Percentiles rank a stretch among this genome's conserved stretches.
Conservation (phyloP, 768 basidiomycete genomes). For the Baorangia bicolor region DNA sequence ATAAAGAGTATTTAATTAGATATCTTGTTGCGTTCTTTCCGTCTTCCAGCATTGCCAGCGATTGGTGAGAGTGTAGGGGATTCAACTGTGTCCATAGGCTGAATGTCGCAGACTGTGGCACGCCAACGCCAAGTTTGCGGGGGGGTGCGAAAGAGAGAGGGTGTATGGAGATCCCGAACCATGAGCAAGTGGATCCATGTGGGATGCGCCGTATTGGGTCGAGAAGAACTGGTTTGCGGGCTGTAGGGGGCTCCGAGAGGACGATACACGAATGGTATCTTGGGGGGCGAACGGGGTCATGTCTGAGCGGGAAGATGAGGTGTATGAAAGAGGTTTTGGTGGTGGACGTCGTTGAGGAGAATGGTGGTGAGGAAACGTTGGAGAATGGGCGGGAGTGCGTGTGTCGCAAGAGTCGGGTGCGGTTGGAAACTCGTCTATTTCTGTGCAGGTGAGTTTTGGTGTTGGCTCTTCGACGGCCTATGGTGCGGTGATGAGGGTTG, state of each 20-base stretch:
- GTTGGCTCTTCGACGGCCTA: slow-evolving; percentile 31
- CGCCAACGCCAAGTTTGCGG: slow-evolving; percentile 13
- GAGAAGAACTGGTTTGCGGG: slow-evolving; percentile 28
- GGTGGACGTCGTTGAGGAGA: slow-evolving; percentile 3
- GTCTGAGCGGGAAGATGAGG: slow-evolving; percentile 39
- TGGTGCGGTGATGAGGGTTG: not conserved
- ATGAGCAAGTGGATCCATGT: slow-evolving; percentile 10
- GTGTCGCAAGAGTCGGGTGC: slow-evolving; percentile 9
- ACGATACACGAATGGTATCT: slow-evolving; percentile 41
- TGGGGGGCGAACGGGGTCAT: slow-evolving; percentile 35
- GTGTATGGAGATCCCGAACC: slow-evolving; percentile 6
- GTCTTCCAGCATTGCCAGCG: not conserved
- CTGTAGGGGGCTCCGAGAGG: slow-evolving; percentile 24
- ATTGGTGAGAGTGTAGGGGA: not conserved
- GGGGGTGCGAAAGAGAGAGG: not conserved
- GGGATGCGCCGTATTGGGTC: not conserved
- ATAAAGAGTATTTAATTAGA: slow-evolving; percentile 20
- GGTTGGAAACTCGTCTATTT: slow-evolving; percentile 19
- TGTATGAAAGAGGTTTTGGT: slow-evolving; percentile 19
- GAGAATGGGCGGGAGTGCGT: slow-evolving; percentile 9
- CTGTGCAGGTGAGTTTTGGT: slow-evolving; percentile 22
- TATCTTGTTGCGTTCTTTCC: slow-evolving; percentile 5
- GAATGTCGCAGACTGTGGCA: slow-evolving; percentile 12
- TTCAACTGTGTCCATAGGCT: slow-evolving; percentile 10
- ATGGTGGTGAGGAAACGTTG: not conserved